Conservation (phyloP, 2,329 filamentous ascomycete species). For the Fusarium torulosum region DNA sequence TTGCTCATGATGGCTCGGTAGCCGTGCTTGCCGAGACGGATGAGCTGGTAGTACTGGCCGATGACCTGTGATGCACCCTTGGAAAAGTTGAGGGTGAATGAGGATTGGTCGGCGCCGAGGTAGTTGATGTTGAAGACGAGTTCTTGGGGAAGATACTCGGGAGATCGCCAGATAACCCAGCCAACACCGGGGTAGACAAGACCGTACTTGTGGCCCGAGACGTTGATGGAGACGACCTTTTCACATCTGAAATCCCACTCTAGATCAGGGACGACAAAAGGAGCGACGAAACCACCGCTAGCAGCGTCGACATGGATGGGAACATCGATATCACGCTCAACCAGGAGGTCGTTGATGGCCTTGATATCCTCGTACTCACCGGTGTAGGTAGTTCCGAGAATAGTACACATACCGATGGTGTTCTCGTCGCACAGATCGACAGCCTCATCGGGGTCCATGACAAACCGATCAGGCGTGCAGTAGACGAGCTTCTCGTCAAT, state of each 20-base stretch:
- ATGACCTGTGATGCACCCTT: slow-evolving; percentile 96
- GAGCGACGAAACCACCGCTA: slow-evolving; percentile 91
- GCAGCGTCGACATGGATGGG: slow-evolving; percentile 96
- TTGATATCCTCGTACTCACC: slow-evolving; percentile 97
- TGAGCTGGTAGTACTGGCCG: slow-evolving; percentile 97
- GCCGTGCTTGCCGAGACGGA: slow-evolving; percentile 91
- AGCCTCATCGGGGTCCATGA: slow-evolving; percentile 73
- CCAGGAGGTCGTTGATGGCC: slow-evolving; percentile 87
- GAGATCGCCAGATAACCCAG: slow-evolving; percentile 90
- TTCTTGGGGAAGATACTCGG: slow-evolving; percentile 87
- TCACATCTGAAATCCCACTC: slow-evolving; percentile 93
- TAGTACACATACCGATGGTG: slow-evolving; percentile 91
- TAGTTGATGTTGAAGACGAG: slow-evolving; percentile 99
- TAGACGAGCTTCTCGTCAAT: slow-evolving; percentile 87
- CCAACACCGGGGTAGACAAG: slow-evolving; percentile 90
- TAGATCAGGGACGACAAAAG: slow-evolving; percentile 86
- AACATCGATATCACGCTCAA: slow-evolving; percentile 79
- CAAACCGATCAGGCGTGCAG: slow-evolving; percentile 71
- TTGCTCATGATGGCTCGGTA: slow-evolving; percentile 96
- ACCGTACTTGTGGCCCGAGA: slow-evolving; percentile 88
- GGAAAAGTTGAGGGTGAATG: slow-evolving; percentile 97
- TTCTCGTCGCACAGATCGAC: slow-evolving; percentile 74
- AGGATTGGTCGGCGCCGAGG: slow-evolving; percentile 92
- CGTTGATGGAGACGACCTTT: slow-evolving; percentile 93
- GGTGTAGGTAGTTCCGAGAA: slow-evolving; percentile 93